Evolutionary conservation across 768 basidiomycete genomes (phyloP), one percentile per base, ranked within the genome.

Genomic region (Mycena filopes): DNA sequence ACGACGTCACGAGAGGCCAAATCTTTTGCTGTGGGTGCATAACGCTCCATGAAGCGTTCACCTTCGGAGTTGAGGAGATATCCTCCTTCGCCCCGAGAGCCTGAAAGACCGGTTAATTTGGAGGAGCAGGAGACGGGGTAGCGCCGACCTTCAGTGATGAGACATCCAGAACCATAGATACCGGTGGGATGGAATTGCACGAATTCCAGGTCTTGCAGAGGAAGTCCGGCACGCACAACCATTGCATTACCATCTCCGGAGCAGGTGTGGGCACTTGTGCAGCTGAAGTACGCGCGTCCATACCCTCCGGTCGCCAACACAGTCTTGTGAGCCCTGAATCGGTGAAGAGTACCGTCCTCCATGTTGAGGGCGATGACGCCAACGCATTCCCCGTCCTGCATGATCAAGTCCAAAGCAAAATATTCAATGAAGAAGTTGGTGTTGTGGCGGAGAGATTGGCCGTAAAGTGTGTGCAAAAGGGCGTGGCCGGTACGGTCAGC

Each of bases 161-260:
- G 86, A 80, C 98, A 99, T 50, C 98, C 98, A 72, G 98, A 97
- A 70, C 98, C 98, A 76, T 99, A 99, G 74, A 99, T 99, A 80
- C 98, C 98, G 48, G 98, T 99, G 3, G 98, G 98, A 79, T 99
- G 98, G 94, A 99, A 99, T 78, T 99, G 98, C n/a, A 99, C 96
- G 76, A 99, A 99, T 80, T 99, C 98, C 65, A 92, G 79, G 81
- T 99, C 98, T 81, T 99, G 98, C 46, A 99, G 84, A 57, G 98
- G 98, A 56, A 99, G 84, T 33, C 98, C 98, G 28, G 98, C 98
- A 74, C 98, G 89, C 53, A 90, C 90, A 69, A 99, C 95, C 98
- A 99, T 99, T 33, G 94, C 98, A 74, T 98, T 98, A 64, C 98
- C 98, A 70, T 99, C 98, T 75, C 98, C 98, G 57, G 97, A 93